Conservation (phyloP, 2,329 filamentous ascomycete species). For the Magnaporthales sp. region DNA sequence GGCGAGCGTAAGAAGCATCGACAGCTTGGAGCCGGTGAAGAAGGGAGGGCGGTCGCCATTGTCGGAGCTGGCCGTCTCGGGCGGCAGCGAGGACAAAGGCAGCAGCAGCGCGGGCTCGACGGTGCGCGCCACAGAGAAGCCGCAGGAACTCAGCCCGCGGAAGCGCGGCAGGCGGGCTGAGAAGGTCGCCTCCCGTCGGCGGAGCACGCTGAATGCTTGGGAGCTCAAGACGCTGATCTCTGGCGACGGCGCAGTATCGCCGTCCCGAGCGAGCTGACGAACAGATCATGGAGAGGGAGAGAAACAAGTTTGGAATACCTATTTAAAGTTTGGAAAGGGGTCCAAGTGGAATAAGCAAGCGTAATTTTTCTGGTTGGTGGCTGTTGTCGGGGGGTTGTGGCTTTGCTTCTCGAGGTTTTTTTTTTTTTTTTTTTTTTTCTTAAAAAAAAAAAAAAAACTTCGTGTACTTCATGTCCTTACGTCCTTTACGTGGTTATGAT, state of each 20-base stretch:
- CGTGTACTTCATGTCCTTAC: neutral
- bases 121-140: constrained; percentile 8
- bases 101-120: constrained; percentile 4
- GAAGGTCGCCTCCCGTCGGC: constrained; percentile 51
- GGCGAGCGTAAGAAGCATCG: neutral
- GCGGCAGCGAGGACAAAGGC: neutral
- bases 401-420: neutral
- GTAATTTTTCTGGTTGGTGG: neutral
- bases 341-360: neutral
- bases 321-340: neutral
- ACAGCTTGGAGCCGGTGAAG: constrained; percentile 8
- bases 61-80: constrained; percentile 1
- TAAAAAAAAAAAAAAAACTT: no score
- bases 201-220: constrained; percentile 68
- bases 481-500: neutral
- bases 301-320: neutral
- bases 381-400: neutral
- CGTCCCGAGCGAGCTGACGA: constrained; percentile 9
- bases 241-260: constrained; percentile 20
- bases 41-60: constrained; percentile 5
- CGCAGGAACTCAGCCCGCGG: constrained; percentile 26
- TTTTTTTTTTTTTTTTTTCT: neutral
- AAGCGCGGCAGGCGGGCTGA: constrained; percentile 44
- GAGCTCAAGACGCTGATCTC: constrained; percentile 60
- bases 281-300: neutral